Evolutionary conservation across 768 basidiomycete genomes (phyloP).

Genomic region (Chalciporus piperatus): DNA sequence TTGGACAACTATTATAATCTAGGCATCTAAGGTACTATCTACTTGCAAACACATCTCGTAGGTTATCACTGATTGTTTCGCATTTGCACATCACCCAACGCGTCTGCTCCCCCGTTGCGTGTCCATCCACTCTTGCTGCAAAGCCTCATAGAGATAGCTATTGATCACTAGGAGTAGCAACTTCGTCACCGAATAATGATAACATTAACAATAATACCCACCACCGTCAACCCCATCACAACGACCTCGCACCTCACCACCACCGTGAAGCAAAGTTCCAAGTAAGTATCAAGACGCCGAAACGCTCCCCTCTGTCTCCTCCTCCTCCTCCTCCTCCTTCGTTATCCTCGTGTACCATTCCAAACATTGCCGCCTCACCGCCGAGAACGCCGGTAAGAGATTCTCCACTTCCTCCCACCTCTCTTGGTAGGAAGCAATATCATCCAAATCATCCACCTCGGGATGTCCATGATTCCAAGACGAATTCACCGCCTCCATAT

Average conservation of each 20-base stretch:
- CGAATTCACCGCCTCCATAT: constrained; percentile 8
- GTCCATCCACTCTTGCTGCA: too few relatives aligned
- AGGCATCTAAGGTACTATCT: too few relatives aligned
- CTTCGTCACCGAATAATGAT: neutral
- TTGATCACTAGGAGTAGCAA: neutral
- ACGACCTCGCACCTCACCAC: neutral
- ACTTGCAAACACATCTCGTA: too few relatives aligned
- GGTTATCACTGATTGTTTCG: too few relatives aligned
- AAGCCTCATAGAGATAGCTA: neutral
- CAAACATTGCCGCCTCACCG: constrained; percentile 18
- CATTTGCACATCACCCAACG: neutral
- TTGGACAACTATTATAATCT: too few relatives aligned
- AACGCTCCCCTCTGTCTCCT: neutral
- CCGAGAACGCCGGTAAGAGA: constrained; percentile 22
- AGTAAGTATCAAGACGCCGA: neutral
- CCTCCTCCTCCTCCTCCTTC: neutral
- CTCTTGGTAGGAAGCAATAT: constrained; percentile 9
- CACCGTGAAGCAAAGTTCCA: neutral
- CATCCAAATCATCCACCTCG: constrained; percentile 6
- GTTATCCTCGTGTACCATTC: neutral
- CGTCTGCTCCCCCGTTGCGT: too few relatives aligned
- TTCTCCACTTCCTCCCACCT: constrained; percentile 23
- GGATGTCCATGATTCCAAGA: constrained; percentile 8
- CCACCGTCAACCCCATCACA: neutral
- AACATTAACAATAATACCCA: neutral